phyloP scores from a whole-genome alignment of 2,329 filamentous ascomycete genomes.

The Fusarium sp. region DNA sequence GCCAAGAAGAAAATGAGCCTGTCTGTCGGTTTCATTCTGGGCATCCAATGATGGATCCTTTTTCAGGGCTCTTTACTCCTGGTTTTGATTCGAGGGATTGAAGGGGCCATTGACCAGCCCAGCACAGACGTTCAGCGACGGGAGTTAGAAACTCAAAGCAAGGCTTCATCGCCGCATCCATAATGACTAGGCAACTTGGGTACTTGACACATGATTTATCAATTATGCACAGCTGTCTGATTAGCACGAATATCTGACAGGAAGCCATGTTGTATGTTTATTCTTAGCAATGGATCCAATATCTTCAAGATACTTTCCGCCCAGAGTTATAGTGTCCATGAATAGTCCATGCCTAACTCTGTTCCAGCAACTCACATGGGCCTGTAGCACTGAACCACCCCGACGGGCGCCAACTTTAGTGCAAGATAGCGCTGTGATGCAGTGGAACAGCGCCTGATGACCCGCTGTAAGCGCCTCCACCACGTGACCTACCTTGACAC shows the following conservation, averaged over 20 bases:
- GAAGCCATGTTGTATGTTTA: not conserved
- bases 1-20: not conserved
- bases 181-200: constrained; percentile 3
- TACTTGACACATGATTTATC: constrained; percentile 18
- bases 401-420: constrained; percentile 38
- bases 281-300: not conserved
- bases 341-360: not conserved
- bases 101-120: constrained; percentile 11
- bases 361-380: not conserved
- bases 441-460: constrained; percentile 34
- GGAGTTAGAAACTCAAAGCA: constrained; percentile 16
- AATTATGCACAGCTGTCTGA: not conserved
- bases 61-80: constrained; percentile 10
- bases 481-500: constrained; percentile 39
- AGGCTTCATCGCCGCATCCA: constrained; percentile 22
- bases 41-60: constrained; percentile 12
- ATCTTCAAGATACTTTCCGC: not conserved
- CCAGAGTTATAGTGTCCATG: not conserved
- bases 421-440: constrained; percentile 37
- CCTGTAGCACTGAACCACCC: constrained; percentile 10
- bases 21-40: not conserved
- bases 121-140: constrained; percentile 21
- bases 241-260: not conserved
- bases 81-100: constrained; percentile 26
- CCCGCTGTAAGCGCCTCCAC: constrained; percentile 27